Evolutionary conservation across 2,329 filamentous ascomycete genomes (phyloP).

Genomic region (Apiospora arundinis): DNA sequence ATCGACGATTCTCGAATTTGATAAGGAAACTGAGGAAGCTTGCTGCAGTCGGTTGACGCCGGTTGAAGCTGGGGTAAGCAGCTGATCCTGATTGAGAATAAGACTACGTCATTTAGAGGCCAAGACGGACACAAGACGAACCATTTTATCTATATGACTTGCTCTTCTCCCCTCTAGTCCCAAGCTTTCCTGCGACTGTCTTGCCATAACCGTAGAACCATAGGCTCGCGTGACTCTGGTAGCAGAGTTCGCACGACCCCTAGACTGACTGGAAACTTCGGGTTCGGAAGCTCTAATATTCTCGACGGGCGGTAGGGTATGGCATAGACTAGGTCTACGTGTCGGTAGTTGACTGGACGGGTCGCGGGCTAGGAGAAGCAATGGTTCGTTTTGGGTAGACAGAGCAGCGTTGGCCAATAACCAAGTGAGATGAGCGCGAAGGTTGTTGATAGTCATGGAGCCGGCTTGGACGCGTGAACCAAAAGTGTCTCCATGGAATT

Average conservation of each 20-base stretch:
- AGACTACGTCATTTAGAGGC: slow-evolving; percentile 53
- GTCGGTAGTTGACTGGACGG: slow-evolving; percentile 32
- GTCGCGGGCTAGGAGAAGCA: slow-evolving; percentile 43
- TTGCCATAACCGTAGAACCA: slow-evolving; percentile 31
- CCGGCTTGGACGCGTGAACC: slow-evolving; percentile 46
- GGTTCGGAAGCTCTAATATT: not conserved
- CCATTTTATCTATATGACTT: slow-evolving; percentile 46
- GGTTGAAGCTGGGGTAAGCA: slow-evolving; percentile 49
- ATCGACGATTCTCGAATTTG: slow-evolving; percentile 27
- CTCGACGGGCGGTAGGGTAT: slow-evolving; percentile 21
- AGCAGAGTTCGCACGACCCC: slow-evolving; percentile 25
- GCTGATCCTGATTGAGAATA: slow-evolving; percentile 48
- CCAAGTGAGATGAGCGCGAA: slow-evolving; percentile 63
- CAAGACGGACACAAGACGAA: slow-evolving; percentile 49
- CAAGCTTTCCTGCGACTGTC: slow-evolving; percentile 30
- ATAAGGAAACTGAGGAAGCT: slow-evolving; percentile 44
- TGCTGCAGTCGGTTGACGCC: slow-evolving; percentile 41
- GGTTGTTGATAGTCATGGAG: slow-evolving; percentile 69
- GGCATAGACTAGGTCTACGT: slow-evolving; percentile 30
- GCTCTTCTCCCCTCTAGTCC: slow-evolving; percentile 30
- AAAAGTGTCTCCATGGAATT: slow-evolving; percentile 40
- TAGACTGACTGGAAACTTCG: not conserved
- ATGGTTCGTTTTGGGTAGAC: slow-evolving; percentile 47
- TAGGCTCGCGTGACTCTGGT: slow-evolving; percentile 29
- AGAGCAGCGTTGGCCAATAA: slow-evolving; percentile 55